These are phyloP conservation scores for Physocladia obscura DNA, from an alignment of 192 early-diverging fungal species.

Conservation along the genomic window DNA sequence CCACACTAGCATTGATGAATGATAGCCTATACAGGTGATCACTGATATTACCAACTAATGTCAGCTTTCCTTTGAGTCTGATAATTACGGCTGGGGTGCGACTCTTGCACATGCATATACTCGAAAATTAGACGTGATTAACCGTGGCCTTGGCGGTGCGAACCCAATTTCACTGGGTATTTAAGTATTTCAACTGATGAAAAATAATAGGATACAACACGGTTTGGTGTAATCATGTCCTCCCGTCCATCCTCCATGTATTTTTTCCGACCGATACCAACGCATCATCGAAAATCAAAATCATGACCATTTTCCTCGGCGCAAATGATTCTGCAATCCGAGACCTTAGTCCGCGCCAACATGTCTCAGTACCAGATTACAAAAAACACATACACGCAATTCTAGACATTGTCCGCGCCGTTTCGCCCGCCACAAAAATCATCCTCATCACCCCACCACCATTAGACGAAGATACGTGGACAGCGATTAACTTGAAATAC, in stretches of 20 bases:
- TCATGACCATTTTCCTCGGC: slow-evolving; percentile 78
- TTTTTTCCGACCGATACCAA: background rate
- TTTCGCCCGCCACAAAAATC: slow-evolving; percentile 61
- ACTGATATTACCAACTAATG: too few species aligned
- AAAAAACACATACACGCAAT: slow-evolving; percentile 60
- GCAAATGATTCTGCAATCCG: slow-evolving; percentile 74
- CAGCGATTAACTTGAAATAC: background rate
- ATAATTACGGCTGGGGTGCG: background rate
- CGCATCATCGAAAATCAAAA: slow-evolving; percentile 39
- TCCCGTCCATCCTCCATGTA: slow-evolving; percentile 54
- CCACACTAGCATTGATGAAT: background rate
- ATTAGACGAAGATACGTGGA: slow-evolving; percentile 51
- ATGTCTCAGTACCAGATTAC: slow-evolving; percentile 64
- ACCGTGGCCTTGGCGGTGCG: slow-evolving; percentile 1
- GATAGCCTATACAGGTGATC: background rate
- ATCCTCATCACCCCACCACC: slow-evolving; percentile 74
- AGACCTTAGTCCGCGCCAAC: slow-evolving; percentile 47
- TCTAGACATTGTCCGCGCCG: slow-evolving; percentile 54
- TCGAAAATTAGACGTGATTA: background rate
- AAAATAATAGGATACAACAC: slow-evolving; percentile 65
- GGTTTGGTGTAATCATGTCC: slow-evolving; percentile 53
- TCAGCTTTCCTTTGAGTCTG: background rate
- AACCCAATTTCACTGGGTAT: background rate
- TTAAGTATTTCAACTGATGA: background rate
- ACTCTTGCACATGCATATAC: background rate